These are phyloP conservation scores for Adansonia gregorii DNA, from an alignment of 441 rosid genomes.

Conservation along the genomic window DNA sequence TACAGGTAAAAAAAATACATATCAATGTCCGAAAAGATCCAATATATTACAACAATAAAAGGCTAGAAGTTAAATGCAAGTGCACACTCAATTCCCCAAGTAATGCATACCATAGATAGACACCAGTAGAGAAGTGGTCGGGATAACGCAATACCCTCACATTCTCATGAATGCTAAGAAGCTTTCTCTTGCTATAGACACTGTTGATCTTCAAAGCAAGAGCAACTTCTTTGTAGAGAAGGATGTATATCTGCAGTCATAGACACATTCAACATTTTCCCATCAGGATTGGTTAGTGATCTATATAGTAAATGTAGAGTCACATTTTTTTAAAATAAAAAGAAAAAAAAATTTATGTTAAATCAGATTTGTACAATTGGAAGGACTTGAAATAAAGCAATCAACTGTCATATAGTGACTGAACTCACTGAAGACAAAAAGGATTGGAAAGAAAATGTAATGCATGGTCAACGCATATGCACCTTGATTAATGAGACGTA, in stretches of 20 bases:
- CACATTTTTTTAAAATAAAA: background rate
- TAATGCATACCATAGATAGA: slow-evolving; percentile 87
- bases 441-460: background rate
- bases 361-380: background rate
- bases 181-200: slow-evolving; percentile 90
- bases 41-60: slow-evolving; percentile 21
- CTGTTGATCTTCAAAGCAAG: slow-evolving; percentile 98
- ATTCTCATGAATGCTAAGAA: slow-evolving; percentile 94
- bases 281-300: background rate
- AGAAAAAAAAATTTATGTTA: background rate
- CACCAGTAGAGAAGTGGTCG: slow-evolving; percentile 94
- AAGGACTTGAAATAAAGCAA: background rate
- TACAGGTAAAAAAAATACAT: slow-evolving; percentile 40
- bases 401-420: background rate
- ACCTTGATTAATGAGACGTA: background rate
- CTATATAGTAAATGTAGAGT: background rate
- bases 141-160: slow-evolving; percentile 96
- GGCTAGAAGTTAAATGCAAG: slow-evolving; percentile 2
- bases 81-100: background rate
- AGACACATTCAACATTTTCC: background rate
- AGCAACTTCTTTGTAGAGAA: slow-evolving; percentile 96
- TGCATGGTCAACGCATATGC: background rate
- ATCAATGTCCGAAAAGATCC: slow-evolving; percentile 38
- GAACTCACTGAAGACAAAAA: background rate
- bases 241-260: slow-evolving; percentile 82